Evolutionary conservation across 2,329 filamentous ascomycete genomes (phyloP), one percentile per base, ranked within the genome.

Genomic region (Zarea fungicola): DNA sequence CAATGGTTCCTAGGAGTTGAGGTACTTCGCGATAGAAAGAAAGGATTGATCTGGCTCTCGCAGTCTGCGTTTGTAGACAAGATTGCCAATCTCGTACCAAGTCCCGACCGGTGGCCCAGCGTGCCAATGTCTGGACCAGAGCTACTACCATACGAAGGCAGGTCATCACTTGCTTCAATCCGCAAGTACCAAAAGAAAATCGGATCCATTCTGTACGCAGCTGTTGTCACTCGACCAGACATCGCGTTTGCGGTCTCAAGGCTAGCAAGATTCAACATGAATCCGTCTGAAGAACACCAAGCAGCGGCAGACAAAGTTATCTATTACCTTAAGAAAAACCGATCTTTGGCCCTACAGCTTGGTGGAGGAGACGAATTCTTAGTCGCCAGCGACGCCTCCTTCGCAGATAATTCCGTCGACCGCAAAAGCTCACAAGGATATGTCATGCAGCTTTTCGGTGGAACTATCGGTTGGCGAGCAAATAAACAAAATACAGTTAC

Each of bases 1-100:
- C 37, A 54, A 21, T 50, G 42, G 46, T 56, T 55, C 40, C 31
- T 55, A 13, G 44, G 51, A 2, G 25, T 56, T 16, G 32, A 36
- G 22, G 36, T 55, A 10, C 35, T 55, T 8, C 39, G 50, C 29
- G 48, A 56, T 23, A 23, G 48, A 18, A 13, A 37, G 9, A 40
- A 47, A 10, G 10, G 40, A 7, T 29, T 45, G 18, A 31, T 52
- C 10, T 55, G 39, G 42, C 40, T 55, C 9, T 48, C 37, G 18
- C 26, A 54, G 11, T 37, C 43, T 11, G 32, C 44, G 26, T 55
- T 50, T 41, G 40, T 54, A 22, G 32, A 23, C 9, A 55, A 55
- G 46, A 48, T 55, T 26, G 32, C 21, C 14, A 39, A 39, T 14
- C 8, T 39, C 28, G n/a, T 39, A 21, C 16, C 9, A 21, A 23